Conservation (phyloP, 2,329 filamentous ascomycete genomes). For the Ceratocystiopsis brevicomis region DNA sequence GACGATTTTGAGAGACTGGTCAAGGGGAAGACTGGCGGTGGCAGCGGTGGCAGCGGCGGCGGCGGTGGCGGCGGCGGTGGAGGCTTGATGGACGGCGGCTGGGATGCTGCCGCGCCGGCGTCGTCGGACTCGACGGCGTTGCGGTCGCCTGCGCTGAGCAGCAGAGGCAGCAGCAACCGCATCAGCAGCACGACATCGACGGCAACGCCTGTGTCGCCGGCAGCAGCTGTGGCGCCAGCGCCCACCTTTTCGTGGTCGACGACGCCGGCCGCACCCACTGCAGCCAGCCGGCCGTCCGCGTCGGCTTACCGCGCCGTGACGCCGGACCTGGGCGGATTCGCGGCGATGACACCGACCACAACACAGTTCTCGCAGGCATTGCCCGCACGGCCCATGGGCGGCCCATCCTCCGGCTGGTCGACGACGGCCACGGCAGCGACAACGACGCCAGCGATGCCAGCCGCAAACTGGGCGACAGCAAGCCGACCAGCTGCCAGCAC, state of each 20-base stretch:
- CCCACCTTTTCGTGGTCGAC: slow-evolving; percentile 47
- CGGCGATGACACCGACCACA: slow-evolving; percentile 34
- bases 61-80: neutral
- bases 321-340: slow-evolving; percentile 36
- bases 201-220: slow-evolving; percentile 11
- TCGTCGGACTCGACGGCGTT: neutral
- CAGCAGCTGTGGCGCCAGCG: slow-evolving; percentile 15
- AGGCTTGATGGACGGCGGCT: slow-evolving; percentile 7
- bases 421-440: neutral
- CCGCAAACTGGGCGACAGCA: no score
- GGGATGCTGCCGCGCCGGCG: neutral
- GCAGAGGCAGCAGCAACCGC: neutral
- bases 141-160: neutral
- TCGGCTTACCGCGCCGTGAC: slow-evolving; percentile 35
- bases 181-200: slow-evolving; percentile 9
- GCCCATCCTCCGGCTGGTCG: neutral
- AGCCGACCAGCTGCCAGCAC: no score
- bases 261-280: slow-evolving; percentile 14
- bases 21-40: slow-evolving; percentile 42
- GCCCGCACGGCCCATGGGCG: slow-evolving; percentile 21
- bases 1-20: slow-evolving; percentile 81
- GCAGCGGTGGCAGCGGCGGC: neutral
- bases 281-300: slow-evolving; percentile 5
- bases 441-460: no score
- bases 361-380: slow-evolving; percentile 46